A percentile compares a stretch with the other conserved stretches of the same genome.
These are phyloP conservation scores for Xylariaceae sp. DNA, from an alignment of 2,329 filamentous ascomycete genomes.

Conservation along the genomic window DNA sequence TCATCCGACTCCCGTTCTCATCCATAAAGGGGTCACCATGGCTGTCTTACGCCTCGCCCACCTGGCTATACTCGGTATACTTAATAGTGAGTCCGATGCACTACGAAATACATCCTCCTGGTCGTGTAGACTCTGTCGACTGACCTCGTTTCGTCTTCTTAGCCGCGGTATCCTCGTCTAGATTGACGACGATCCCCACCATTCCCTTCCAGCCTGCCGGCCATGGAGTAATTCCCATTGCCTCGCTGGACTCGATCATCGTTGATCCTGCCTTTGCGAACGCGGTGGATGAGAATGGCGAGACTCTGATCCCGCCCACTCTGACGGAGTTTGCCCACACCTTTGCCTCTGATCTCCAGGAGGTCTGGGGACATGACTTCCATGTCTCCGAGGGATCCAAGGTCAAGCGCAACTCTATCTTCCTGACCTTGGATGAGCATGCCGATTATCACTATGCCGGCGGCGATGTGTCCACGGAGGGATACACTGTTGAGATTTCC, in stretches of 20 bases:
- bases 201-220: slow-evolving; percentile 30
- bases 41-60: slow-evolving; percentile 7
- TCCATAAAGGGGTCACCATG: slow-evolving; percentile 6
- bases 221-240: slow-evolving; percentile 28
- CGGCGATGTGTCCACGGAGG: slow-evolving; percentile 44
- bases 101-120: background rate
- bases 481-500: slow-evolving; percentile 42
- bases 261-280: slow-evolving; percentile 41
- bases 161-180: slow-evolving; percentile 20
- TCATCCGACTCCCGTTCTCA: background rate
- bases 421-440: slow-evolving; percentile 42
- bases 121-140: background rate
- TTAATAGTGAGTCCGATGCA: slow-evolving; percentile 20
- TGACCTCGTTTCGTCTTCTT: background rate
- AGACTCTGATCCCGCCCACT: slow-evolving; percentile 48
- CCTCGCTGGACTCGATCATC: slow-evolving; percentile 34
- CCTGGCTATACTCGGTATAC: slow-evolving; percentile 11
- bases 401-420: slow-evolving; percentile 33
- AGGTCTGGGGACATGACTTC: slow-evolving; percentile 30
- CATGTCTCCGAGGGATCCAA: slow-evolving; percentile 25
- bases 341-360: slow-evolving; percentile 37
- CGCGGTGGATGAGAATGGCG: slow-evolving; percentile 39
- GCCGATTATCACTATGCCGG: slow-evolving; percentile 40
- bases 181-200: slow-evolving; percentile 33
- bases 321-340: slow-evolving; percentile 43